Conservation (phyloP, 495 filamentous ascomycete genomes). For the Geoglossum glabrum region DNA sequence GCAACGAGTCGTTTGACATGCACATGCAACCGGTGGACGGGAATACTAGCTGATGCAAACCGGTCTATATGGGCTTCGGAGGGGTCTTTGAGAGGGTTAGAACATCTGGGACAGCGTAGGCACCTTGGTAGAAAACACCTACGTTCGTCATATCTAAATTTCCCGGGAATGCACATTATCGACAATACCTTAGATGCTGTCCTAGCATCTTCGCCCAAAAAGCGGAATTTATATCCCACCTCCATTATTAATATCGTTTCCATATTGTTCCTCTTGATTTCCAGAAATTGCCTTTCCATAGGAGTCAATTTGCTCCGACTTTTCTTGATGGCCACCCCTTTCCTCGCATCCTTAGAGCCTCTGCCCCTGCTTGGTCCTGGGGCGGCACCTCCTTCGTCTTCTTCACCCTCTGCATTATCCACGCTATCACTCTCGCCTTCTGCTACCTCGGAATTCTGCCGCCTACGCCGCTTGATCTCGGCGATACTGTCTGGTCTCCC, state of each 20-base stretch:
- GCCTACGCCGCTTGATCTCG: constrained; percentile 29
- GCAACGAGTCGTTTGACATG: constrained; percentile 86
- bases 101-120: no score
- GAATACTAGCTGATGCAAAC: constrained; percentile 92
- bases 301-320: constrained; percentile 64
- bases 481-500: constrained; percentile 65
- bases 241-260: constrained; percentile 80
- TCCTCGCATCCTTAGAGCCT: constrained; percentile 32
- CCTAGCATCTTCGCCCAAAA: constrained; percentile 94
- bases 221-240: constrained; percentile 94
- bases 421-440: constrained; percentile 30
- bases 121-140: constrained; percentile 17
- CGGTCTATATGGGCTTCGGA: constrained; percentile 85
- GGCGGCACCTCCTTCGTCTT: constrained; percentile 18
- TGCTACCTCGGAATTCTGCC: constrained; percentile 14
- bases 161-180: constrained; percentile 94
- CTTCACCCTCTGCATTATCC: constrained; percentile 30
- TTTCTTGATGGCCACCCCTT: constrained; percentile 42
- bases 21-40: constrained; percentile 76
- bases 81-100: constrained; percentile 28
- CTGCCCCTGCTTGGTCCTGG: background rate
- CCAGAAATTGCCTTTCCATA: constrained; percentile 79
- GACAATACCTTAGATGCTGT: constrained; percentile 76
- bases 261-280: constrained; percentile 82
- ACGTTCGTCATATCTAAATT: constrained; percentile 85